Evolutionary conservation across 306 rosid genomes (phyloP), one percentile per base, ranked within the genome.

Genomic region (Quillaja saponaria): DNA sequence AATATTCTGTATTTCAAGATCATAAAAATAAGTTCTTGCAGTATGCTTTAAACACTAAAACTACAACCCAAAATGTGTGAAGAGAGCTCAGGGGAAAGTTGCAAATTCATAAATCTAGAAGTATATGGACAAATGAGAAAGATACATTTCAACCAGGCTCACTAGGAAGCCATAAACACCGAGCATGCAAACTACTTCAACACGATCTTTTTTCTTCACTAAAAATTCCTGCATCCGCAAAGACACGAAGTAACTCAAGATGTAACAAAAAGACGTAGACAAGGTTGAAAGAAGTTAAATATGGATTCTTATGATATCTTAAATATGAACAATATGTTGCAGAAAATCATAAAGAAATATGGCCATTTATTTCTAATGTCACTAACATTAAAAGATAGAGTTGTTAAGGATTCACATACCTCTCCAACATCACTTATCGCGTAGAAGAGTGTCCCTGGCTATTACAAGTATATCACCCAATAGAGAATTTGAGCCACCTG

Each of bases 401-500:
- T 16, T 11, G 33, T 15, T 7, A 3, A 31, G 1, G 44, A 13
- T 38, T 45, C 13, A 9, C 58, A 45, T 67, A 85, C 92, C 87
- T 80, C 91, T 8, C 87, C 82, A 58, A 88, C 92, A 51, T 83
- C 84, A 74, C 95, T 87, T 60, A 82, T 41, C 40, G 78, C 91
- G 44, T 57, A 87, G 72, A 84, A 85, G 46, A 83, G 7, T 17
- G 91, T 81, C 68, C 83, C 91, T 37, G n/a, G 61, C 76, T 44
- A 87, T 66, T 40, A 84, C 91, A 20, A 87, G 89, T 19, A 59
- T 31, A 66, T 84, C 95, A 37, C 95, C 95, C 47, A 84, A 73
- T 33, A 87, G 49, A 56, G 85, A 78, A 35, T 64, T 74, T 44
- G 87, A 70, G 19, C 89, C 82, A 48, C 82, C 91, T 87, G 76